Percentiles rank a stretch among this genome's conserved stretches.
Evolutionary conservation across 2,329 filamentous ascomycete genomes (phyloP).

Genomic region (Escovopsis sp.): DNA sequence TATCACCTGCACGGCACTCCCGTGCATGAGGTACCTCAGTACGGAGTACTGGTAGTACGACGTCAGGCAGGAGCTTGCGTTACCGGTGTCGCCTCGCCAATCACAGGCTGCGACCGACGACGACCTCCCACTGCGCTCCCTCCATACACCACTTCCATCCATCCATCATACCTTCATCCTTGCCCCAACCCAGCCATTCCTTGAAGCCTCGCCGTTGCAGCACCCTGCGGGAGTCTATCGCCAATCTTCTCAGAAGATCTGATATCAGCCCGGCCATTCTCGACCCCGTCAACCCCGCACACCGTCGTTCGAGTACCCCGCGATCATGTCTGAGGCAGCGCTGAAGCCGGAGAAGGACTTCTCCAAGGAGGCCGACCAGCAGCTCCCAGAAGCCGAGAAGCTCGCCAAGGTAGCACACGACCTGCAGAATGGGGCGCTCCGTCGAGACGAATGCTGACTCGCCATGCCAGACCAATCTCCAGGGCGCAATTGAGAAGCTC

Average conservation of each 20-base stretch:
- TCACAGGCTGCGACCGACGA: slow-evolving; percentile 1
- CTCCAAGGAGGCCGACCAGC: slow-evolving; percentile 86
- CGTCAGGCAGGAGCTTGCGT: slow-evolving; percentile 23
- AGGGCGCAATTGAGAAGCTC: slow-evolving; percentile 87
- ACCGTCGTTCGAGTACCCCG: too few relatives aligned
- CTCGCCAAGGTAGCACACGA: slow-evolving; percentile 83
- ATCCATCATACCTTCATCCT: background rate
- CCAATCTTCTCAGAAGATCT: too few relatives aligned
- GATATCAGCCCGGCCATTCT: too few relatives aligned
- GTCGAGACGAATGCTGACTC: slow-evolving; percentile 6
- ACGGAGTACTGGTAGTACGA: too few relatives aligned
- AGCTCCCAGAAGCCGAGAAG: slow-evolving; percentile 79
- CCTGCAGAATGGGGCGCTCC: too few relatives aligned
- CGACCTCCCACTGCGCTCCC: background rate
- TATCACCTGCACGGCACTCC: too few relatives aligned
- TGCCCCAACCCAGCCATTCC: background rate
- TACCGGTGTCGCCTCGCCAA: slow-evolving; percentile 12
- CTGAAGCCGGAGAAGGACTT: slow-evolving; percentile 98
- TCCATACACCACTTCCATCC: background rate
- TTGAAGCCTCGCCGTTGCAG: too few relatives aligned
- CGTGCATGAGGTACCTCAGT: too few relatives aligned
- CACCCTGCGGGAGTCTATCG: too few relatives aligned
- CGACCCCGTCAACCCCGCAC: too few relatives aligned
- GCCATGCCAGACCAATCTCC: slow-evolving; percentile 51
- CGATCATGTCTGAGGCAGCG: slow-evolving; percentile 61